Base-by-base conservation (phyloP, 495 filamentous ascomycete species). In the Talaromyces trachyspermus region DNA sequence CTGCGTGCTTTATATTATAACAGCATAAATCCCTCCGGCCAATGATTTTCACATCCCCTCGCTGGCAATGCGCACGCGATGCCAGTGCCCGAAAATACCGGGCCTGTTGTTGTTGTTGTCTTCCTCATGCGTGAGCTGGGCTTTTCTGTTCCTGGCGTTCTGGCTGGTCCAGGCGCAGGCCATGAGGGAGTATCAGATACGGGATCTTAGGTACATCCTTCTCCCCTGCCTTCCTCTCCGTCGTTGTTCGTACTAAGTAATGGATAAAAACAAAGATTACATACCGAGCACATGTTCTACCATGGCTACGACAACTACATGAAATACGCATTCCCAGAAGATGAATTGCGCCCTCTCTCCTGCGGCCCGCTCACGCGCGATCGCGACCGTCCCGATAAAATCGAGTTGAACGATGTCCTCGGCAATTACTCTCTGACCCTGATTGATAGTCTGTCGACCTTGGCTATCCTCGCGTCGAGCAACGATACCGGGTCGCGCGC, bases 261-360 rank as follows among this genome's bases (percentile, higher is more conserved):
- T n/a, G n/a, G n/a, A n/a, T n/a, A n/a, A n/a, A n/a, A n/a, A n/a
- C n/a, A n/a, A n/a, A 58, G 88, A 95, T 26, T 42, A 26, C 39
- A 42, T 62, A 89, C 91, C 32, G 81, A 89, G 46, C 79, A 83
- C 49, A 89, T 96, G 77, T 97, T 98, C 71, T 96, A 92, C 57
- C 94, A 98, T 67, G 92, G 92, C 46, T 98, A 83, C 70, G 83
- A 94, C 58, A 95, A 89, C 60, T 98, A 98, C 69, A 86, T 96
- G 76, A 71, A 78, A 39, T 76, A 91, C 58, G 94, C 94, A 42
- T 98, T 97, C 57, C 92, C 92, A 25, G 92, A 96, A 69, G 92
- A 98, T 59, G 92, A 98, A 78, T 72, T 98, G 40, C 84, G 86
- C 52, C 92, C 92, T 9, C 69, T 98, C 10, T 81, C 89, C 33